Conservation (phyloP, 345 rosid genomes). For the Boechera divaricarpa region DNA sequence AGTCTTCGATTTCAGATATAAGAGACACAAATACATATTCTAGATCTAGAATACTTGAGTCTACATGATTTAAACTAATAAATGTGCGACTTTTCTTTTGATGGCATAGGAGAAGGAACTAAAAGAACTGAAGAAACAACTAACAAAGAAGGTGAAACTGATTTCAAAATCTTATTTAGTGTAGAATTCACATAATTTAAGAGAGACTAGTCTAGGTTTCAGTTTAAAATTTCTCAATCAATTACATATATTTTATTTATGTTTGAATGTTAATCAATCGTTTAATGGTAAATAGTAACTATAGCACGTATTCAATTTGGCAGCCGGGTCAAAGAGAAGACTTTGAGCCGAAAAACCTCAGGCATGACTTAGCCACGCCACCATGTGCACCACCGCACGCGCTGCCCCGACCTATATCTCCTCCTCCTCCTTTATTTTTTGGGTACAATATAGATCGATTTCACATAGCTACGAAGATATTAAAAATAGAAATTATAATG, state of each 20-base stretch:
- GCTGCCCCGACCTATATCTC: slow-evolving; percentile 29
- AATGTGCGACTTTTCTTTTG: not conserved
- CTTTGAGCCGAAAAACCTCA: slow-evolving; percentile 46
- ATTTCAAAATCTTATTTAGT: not conserved
- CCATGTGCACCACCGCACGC: slow-evolving; percentile 33
- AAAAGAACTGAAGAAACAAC: slow-evolving; percentile 58
- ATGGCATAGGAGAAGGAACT: slow-evolving; percentile 61
- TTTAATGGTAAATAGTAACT: slow-evolving; percentile 40
- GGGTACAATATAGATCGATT: slow-evolving; percentile 51
- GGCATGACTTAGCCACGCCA: slow-evolving; percentile 31
- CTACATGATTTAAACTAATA: not conserved
- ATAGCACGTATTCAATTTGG: slow-evolving; percentile 43
- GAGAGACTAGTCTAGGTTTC: not conserved
- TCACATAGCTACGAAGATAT: not conserved
- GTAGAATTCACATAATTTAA: not conserved
- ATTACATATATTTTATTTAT: not conserved
- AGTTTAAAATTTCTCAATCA: not conserved
- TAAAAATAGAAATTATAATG: not conserved
- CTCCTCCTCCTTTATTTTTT: slow-evolving; percentile 49
- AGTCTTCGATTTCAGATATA: not conserved
- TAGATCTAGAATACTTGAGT: not conserved
- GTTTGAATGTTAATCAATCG: slow-evolving; percentile 1
- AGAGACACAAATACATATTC: not conserved
- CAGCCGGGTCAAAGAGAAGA: slow-evolving; percentile 37
- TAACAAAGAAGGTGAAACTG: slow-evolving; percentile 62